A percentile compares a stretch with the other conserved stretches of the same genome.
phyloP scores from a whole-genome alignment of 495 filamentous ascomycete species.

The Thozetella sp. region DNA sequence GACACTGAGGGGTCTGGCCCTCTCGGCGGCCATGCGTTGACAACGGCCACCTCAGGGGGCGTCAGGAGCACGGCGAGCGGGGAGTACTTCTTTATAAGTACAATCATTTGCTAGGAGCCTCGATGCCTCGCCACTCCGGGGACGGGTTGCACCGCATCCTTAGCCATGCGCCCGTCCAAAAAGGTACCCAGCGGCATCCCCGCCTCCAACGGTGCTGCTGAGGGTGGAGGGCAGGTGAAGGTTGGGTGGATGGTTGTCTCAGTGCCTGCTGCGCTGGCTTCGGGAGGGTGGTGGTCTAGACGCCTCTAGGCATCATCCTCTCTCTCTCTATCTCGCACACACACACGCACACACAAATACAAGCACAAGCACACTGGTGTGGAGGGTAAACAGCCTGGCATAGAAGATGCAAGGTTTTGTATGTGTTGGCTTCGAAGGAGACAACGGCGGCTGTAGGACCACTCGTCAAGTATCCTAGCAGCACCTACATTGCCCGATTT shows the following conservation, averaged over 20 bases:
- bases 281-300: neutral
- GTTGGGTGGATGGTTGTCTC: neutral
- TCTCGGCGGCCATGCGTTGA: no score
- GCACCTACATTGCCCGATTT: no score
- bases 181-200: neutral
- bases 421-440: no score
- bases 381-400: neutral
- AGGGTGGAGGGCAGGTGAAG: neutral
- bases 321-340: neutral
- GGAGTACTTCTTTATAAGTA: neutral
- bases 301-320: neutral
- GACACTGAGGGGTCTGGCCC: no score
- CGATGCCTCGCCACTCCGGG: neutral
- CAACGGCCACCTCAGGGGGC: no score
- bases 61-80: no score
- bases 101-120: constrained; percentile 1
- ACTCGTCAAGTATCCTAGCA: no score
- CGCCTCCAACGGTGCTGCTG: neutral
- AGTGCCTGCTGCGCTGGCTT: no score
- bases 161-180: neutral
- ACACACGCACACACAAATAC: neutral
- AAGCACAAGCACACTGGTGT: neutral
- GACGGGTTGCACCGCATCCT: constrained; percentile 1
- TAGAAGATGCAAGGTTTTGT: neutral
- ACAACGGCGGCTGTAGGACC: no score